These are phyloP conservation scores for Botrytis tulipae DNA, from an alignment of 2,329 filamentous ascomycete genomes.

Conservation along the genomic window DNA sequence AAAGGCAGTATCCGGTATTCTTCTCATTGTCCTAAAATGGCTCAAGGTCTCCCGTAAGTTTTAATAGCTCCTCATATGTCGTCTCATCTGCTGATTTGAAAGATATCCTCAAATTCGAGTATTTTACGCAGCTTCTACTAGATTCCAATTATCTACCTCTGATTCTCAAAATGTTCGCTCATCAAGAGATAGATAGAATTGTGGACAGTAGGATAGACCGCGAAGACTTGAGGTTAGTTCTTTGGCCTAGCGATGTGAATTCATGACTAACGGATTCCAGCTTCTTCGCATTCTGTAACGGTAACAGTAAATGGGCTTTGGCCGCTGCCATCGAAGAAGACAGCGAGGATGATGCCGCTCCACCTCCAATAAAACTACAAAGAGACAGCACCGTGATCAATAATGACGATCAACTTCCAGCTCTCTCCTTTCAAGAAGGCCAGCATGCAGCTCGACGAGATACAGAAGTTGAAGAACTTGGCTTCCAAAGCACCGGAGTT, in stretches of 20 bases:
- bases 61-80: neutral
- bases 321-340: conserved; percentile 34
- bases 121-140: conserved; percentile 85
- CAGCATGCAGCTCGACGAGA: conserved; percentile 31
- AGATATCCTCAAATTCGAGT: conserved; percentile 96
- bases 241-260: neutral
- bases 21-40: conserved; percentile 92
- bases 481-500: conserved; percentile 70
- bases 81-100: conserved; percentile 26
- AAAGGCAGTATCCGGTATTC: conserved; percentile 86
- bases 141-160: conserved; percentile 95
- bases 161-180: conserved; percentile 87
- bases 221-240: conserved; percentile 69
- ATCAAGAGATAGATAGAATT: conserved; percentile 89
- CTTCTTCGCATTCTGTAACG: conserved; percentile 88
- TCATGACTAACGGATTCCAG: conserved; percentile 44
- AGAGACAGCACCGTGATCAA: conserved; percentile 48
- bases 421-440: conserved; percentile 36
- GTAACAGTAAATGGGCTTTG: conserved; percentile 53
- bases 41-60: conserved; percentile 85
- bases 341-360: conserved; percentile 73
- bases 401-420: conserved; percentile 37
- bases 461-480: conserved; percentile 79
- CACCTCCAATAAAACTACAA: conserved; percentile 73
- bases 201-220: conserved; percentile 84